These are phyloP conservation scores for Nemania diffusa DNA, from an alignment of 2,329 filamentous ascomycete species.

Conservation along the genomic window DNA sequence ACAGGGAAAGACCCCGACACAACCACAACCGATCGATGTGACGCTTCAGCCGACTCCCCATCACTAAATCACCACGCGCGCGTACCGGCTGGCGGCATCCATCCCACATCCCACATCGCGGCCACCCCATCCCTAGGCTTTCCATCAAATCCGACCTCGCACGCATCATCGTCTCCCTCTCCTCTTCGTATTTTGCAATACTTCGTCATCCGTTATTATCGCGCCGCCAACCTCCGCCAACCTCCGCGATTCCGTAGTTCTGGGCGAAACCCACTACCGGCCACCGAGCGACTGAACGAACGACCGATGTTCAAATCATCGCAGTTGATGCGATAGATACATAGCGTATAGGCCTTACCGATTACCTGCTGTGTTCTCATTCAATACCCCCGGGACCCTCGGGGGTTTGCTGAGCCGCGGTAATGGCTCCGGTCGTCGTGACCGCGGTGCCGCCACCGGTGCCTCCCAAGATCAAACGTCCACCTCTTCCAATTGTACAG, in stretches of 20 bases:
- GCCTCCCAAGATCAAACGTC: conserved; percentile 73
- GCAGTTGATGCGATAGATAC: conserved; percentile 23
- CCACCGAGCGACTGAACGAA: background rate
- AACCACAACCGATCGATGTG: conserved; percentile 11
- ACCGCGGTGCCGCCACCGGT: conserved; percentile 52
- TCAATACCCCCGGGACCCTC: background rate
- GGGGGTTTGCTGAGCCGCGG: conserved; percentile 30
- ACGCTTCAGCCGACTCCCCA: conserved; percentile 9
- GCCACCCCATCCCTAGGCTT: background rate
- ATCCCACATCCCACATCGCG: conserved; percentile 25
- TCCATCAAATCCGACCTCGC: background rate
- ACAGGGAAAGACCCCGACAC: background rate
- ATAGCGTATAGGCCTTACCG: conserved; percentile 5
- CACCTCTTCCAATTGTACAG: conserved; percentile 72
- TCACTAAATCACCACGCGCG: conserved; percentile 18
- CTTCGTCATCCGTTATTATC: background rate
- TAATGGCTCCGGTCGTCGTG: conserved; percentile 66
- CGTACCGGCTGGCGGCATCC: conserved; percentile 23
- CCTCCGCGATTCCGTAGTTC: background rate
- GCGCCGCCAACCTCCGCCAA: background rate
- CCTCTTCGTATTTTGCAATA: background rate
- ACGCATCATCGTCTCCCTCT: background rate
- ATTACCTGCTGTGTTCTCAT: conserved; percentile 24
- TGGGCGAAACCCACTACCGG: background rate
- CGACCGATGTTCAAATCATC: conserved; percentile 28